These are phyloP conservation scores for Bruguiera parviflora DNA, from an alignment of 345 rosid genomes.

Conservation along the genomic window DNA sequence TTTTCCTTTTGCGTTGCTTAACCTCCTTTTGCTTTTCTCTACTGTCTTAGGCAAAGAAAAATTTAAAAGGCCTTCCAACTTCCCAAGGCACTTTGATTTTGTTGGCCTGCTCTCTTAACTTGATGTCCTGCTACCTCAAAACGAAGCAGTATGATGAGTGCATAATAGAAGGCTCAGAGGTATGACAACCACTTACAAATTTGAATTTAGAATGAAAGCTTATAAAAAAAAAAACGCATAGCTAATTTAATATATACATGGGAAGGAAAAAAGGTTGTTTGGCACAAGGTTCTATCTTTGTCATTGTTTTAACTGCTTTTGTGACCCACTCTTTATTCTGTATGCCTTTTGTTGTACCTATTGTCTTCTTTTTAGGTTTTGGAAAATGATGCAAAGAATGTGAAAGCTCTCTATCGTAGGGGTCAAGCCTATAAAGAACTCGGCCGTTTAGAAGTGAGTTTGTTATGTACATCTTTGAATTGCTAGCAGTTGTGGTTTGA, in stretches of 20 bases:
- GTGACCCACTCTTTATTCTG: background rate
- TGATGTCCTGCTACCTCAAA: constrained; percentile 96
- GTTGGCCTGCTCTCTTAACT: constrained; percentile 83
- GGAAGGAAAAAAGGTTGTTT: background rate
- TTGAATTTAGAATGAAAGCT: background rate
- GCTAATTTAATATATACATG: no score
- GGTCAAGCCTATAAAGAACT: constrained; percentile 92
- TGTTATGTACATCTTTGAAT: constrained; percentile 12
- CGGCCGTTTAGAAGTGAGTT: constrained; percentile 71
- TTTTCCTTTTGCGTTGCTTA: constrained; percentile 9
- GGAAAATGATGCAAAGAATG: constrained; percentile 69
- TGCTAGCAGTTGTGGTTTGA: constrained; percentile 10
- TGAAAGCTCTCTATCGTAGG: constrained; percentile 93
- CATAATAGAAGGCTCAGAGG: constrained; percentile 87
- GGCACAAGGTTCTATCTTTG: background rate
- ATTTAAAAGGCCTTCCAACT: constrained; percentile 61
- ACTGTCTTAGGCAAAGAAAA: constrained; percentile 69
- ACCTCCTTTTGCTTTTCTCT: background rate
- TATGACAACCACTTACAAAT: constrained; percentile 22
- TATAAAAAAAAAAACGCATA: no score
- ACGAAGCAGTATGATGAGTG: constrained; percentile 63
- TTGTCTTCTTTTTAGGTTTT: constrained; percentile 47
- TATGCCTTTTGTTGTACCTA: background rate
- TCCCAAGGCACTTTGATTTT: constrained; percentile 56
- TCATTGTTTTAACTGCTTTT: background rate